Base-by-base conservation (phyloP, 768 basidiomycete genomes). In the Phaffia australis region DNA sequence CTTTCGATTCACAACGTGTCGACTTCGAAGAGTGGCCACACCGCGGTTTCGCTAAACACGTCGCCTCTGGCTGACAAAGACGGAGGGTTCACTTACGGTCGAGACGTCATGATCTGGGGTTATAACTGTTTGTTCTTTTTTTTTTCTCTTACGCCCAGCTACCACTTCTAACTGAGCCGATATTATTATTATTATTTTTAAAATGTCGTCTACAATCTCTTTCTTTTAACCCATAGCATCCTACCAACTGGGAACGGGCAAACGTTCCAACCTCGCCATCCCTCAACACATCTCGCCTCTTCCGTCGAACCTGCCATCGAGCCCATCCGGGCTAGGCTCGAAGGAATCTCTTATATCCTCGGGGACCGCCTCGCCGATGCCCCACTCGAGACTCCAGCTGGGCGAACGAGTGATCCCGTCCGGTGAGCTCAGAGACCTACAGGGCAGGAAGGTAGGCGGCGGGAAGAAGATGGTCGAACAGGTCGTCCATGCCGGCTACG, bases 241-340 rank as follows among this genome's bases (percentile, higher is more conserved):
- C 50, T 75, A 73, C 54, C 75, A 79, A 71, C 73, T 79, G 29
- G 79, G 78, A 0, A 79, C 76, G 29, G 77, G 77, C 16, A 77
- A 77, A 51, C 70, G 78, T 15, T 75, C 76, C 19, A 78, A 77
- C 64, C 70, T 77, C 11, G 73, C 78, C 8, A 72, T 77, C 15
- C 79, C 79, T 1, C 78, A 78, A 65, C 77, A 79, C 64, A 72
- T 79, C 16, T 74, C 75, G 11, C 73, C 76, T 0, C 70, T 79
- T 1, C 60, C 67, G 14, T 29, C 56, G 3, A 8, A 32, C 60
- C 65, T 5, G 16, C 25, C 67, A 47, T 61, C 52, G 27, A 46
- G 48, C 49, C 62, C 66, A 35, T 75, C 74, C 50, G 69, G 71
- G 2, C 51, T 49, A 74, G 8, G 72, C 72, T 27, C 70, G 69